These are phyloP conservation scores for Vitis labrusca DNA, from an alignment of 164 flowering plant genomes.

Conservation along the genomic window DNA sequence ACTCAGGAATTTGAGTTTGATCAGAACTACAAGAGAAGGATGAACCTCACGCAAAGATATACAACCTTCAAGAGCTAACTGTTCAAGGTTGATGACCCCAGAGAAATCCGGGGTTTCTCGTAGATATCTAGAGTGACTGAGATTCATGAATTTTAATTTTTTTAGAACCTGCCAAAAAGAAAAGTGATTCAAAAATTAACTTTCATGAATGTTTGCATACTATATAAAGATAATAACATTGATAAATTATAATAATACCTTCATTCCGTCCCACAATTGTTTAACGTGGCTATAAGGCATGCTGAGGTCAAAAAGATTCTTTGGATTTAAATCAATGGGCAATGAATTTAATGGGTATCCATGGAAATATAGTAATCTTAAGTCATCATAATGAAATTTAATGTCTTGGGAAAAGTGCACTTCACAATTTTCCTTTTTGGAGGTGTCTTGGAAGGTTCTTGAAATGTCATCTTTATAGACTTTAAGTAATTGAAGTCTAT, in stretches of 20 bases:
- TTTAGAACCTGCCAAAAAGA: not conserved
- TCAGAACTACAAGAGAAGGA: slow-evolving; percentile 9
- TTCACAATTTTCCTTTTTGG: too few relatives aligned
- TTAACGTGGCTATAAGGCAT: slow-evolving; percentile 14
- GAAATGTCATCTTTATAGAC: not conserved
- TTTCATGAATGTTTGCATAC: too few relatives aligned
- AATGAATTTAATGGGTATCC: not conserved
- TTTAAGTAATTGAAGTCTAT: not conserved
- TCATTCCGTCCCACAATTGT: not conserved
- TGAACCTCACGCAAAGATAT: slow-evolving; percentile 12
- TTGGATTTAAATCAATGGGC: slow-evolving; percentile 2
- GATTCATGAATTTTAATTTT: slow-evolving; percentile 12
- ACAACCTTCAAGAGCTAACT: slow-evolving; percentile 13
- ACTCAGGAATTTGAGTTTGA: slow-evolving; percentile 2
- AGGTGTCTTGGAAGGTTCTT: not conserved
- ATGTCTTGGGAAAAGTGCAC: not conserved
- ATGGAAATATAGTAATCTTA: slow-evolving; percentile 5
- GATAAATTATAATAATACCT: not conserved
- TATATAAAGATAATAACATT: not conserved
- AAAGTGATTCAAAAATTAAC: not conserved
- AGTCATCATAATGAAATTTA: not conserved
- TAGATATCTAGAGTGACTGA: slow-evolving; percentile 4
- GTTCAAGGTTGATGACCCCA: slow-evolving; percentile 4
- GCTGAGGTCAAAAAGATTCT: slow-evolving; percentile 13
- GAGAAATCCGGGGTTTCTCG: slow-evolving; percentile 8